These are phyloP conservation scores for Hericium coralloides DNA, from an alignment of 768 basidiomycete genomes.

Conservation along the genomic window DNA sequence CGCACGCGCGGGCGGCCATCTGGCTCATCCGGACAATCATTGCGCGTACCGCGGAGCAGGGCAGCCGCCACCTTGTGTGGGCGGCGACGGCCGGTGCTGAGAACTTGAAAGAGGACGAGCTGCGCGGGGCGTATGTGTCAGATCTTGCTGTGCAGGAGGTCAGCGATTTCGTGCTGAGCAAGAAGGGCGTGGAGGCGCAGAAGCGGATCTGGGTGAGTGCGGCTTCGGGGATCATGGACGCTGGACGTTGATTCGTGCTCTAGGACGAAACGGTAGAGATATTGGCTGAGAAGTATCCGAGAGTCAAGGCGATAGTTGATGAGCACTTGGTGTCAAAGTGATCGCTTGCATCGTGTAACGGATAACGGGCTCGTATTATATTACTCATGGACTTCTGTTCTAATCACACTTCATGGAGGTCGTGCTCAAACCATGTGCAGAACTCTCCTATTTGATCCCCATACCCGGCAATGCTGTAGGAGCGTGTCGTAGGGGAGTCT, in stretches of 20 bases:
- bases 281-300: neutral
- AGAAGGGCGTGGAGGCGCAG: neutral
- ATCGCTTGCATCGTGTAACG: neutral
- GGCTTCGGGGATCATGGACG: neutral
- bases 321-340: neutral
- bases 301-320: neutral
- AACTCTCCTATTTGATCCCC: too few relatives aligned
- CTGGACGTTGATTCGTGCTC: neutral
- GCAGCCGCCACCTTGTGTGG: neutral
- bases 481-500: too few relatives aligned
- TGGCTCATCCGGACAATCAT: neutral
- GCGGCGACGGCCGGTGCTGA: neutral
- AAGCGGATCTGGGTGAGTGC: neutral
- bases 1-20: too few relatives aligned
- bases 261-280: neutral
- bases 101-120: neutral
- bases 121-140: neutral
- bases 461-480: too few relatives aligned
- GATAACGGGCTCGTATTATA: too few relatives aligned
- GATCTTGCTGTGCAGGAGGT: neutral
- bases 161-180: slow-evolving; percentile 1
- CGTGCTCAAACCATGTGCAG: too few relatives aligned
- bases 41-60: neutral
- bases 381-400: too few relatives aligned
- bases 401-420: too few relatives aligned